Evolutionary conservation across 2,329 filamentous ascomycete genomes (phyloP).

Genomic region (Colletotrichum falcatum): DNA sequence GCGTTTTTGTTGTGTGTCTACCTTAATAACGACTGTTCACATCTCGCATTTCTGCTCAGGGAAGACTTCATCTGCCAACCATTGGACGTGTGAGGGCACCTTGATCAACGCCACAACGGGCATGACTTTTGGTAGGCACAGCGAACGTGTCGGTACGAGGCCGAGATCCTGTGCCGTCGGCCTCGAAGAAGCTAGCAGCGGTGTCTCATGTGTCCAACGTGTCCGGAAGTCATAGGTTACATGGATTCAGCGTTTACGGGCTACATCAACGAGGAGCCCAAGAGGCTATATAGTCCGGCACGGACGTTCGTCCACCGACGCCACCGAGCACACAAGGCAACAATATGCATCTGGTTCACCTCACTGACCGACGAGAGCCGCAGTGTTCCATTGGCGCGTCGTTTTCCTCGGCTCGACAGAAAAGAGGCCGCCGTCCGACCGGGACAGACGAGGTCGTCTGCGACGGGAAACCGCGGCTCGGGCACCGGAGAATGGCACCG

Average conservation of each 20-base stretch:
- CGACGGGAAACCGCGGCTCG: neutral
- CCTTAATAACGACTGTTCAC: neutral
- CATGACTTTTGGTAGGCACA: too few relatives aligned
- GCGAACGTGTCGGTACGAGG: too few relatives aligned
- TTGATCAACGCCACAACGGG: neutral
- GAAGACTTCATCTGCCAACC: neutral
- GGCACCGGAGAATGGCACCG: neutral
- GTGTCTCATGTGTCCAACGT: too few relatives aligned
- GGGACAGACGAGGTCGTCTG: neutral
- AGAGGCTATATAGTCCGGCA: neutral
- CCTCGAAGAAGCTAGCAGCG: too few relatives aligned
- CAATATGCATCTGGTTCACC: neutral
- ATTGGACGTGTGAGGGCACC: neutral
- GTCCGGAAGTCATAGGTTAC: too few relatives aligned
- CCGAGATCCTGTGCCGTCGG: too few relatives aligned
- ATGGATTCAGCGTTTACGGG: neutral
- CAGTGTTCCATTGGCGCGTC: neutral
- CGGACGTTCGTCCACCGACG: neutral
- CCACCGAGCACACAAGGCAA: neutral
- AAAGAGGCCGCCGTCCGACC: neutral
- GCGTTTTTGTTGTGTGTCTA: constrained; percentile 10
- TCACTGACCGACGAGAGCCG: neutral
- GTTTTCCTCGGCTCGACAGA: neutral
- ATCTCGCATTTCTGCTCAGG: neutral
- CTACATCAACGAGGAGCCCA: neutral